Base-by-base conservation (phyloP, 2,329 filamentous ascomycete genomes). In the Colletotrichum sidae region DNA sequence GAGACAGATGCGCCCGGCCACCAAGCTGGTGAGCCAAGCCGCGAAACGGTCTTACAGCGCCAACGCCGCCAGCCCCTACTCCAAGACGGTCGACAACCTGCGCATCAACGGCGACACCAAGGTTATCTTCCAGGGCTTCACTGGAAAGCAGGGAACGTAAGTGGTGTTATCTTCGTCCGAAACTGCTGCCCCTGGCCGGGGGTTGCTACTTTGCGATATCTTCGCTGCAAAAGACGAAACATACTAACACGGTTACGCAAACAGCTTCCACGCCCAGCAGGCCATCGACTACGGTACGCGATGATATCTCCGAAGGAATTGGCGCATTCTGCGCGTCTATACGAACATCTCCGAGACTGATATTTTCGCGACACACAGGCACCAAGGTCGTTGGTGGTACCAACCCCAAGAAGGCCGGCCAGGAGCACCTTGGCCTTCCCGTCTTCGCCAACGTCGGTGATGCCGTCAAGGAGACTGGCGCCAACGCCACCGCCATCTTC, bases 301-400 rank as follows among this genome's bases (percentile, higher is more conserved):
- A 57, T 66, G 47, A 56, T 56, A 17, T 38, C 49, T 42, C 63
- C 58, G 52, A 59, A 34, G 39, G 39, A 49, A 49, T 52, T 47
- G 44, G 65, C 51, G 51, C 50, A 8, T 9, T 11, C 39, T 35
- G 38, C 46, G 47, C 55, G 35, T n/a, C 33, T 38, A 54, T 13
- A 13, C 39, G 41, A 49, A 49, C 38, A 67, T 45, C 25, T 39
- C 38, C 55, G 46, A 54, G 41, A 74, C 77, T 79, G 72, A 79
- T 72, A 57, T 68, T 51, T 71, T 49, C 45, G 39, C 45, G 57
- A 66, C 61, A 69, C 74, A 69, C 74, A 96, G 93, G 95, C 79
- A 99, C 96, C 74, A 95, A 97, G 79, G 93, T 99, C 72, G 94
- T 99, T 72, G 96, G 96, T 80, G 96, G 96, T 78, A 98, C 95